Evolutionary conservation across 1,284 basidiomycete genomes (phyloP).

Genomic region (Leccinum colubrinum): DNA sequence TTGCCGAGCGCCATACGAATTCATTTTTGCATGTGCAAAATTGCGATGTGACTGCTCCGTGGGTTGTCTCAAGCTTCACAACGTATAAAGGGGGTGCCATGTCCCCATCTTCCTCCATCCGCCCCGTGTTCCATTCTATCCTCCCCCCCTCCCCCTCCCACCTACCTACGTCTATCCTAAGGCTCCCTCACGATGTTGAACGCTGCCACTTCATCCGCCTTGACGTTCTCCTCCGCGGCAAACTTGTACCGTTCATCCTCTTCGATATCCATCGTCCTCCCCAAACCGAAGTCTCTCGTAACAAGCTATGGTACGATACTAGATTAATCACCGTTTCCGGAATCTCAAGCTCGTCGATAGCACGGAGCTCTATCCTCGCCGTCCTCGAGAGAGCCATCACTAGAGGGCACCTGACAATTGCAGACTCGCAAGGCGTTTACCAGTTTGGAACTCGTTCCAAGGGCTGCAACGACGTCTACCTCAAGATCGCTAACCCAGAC

Average conservation of each 20-base stretch:
- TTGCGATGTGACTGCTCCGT: constrained; percentile 21
- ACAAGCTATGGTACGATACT: constrained; percentile 24
- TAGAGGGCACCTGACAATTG: constrained; percentile 59
- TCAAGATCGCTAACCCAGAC: constrained; percentile 65
- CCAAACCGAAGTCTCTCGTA: constrained; percentile 30
- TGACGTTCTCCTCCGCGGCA: constrained; percentile 30
- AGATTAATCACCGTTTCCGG: not conserved
- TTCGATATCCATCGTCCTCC: constrained; percentile 31
- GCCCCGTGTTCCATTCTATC: constrained; percentile 19
- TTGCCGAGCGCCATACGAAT: constrained; percentile 27
- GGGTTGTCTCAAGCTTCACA: constrained; percentile 19
- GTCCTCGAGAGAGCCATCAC: constrained; percentile 58
- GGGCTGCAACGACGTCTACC: constrained; percentile 55
- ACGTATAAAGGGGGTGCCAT: constrained; percentile 43
- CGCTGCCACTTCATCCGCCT: constrained; percentile 30
- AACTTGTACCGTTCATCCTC: constrained; percentile 35
- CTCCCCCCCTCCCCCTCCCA: constrained; percentile 4
- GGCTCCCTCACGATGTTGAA: constrained; percentile 27
- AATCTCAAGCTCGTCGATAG: constrained; percentile 34
- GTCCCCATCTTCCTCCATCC: constrained; percentile 27
- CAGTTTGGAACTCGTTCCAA: constrained; percentile 56
- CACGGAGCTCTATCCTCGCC: constrained; percentile 60
- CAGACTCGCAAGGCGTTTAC: constrained; percentile 55
- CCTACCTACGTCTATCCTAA: constrained; percentile 1
- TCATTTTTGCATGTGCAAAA: constrained; percentile 28